Conservation (phyloP, 2,329 filamentous ascomycete species). For the Tympanopsis confertula region DNA sequence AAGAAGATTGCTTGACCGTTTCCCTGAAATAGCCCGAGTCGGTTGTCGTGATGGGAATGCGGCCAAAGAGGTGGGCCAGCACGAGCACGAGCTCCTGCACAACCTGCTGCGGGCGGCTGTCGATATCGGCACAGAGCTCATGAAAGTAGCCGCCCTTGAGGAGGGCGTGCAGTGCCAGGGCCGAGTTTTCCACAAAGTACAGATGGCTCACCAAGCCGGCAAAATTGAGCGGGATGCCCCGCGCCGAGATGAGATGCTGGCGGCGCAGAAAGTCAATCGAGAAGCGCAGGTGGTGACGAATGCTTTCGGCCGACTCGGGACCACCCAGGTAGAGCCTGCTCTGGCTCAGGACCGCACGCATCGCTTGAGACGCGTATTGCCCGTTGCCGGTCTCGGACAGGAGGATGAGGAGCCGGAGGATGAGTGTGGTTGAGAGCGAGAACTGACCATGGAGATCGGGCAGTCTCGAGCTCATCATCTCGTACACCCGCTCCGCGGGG, state of each 20-base stretch:
- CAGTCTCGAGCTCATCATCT: slow-evolving; percentile 61
- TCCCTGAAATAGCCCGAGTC: slow-evolving; percentile 31
- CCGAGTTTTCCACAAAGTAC: slow-evolving; percentile 66
- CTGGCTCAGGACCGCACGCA: slow-evolving; percentile 59
- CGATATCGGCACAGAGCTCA: slow-evolving; percentile 44
- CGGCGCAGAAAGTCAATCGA: slow-evolving; percentile 69
- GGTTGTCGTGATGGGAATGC: slow-evolving; percentile 23
- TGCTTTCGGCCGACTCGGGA: slow-evolving; percentile 52
- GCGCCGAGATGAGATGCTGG: slow-evolving; percentile 49
- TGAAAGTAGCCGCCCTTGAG: slow-evolving; percentile 62
- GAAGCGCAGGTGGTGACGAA: slow-evolving; percentile 68
- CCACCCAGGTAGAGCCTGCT: slow-evolving; percentile 62
- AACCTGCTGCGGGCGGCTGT: slow-evolving; percentile 32
- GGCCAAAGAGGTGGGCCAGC: slow-evolving; percentile 60
- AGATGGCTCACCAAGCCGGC: slow-evolving; percentile 59
- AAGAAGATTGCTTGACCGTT: slow-evolving; percentile 43
- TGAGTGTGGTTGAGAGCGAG: slow-evolving; percentile 61
- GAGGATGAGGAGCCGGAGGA: slow-evolving; percentile 57
- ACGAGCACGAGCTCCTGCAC: slow-evolving; percentile 54
- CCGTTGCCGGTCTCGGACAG: slow-evolving; percentile 55
- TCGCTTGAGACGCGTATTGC: slow-evolving; percentile 45
- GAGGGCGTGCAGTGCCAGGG: slow-evolving; percentile 67
- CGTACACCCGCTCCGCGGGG: slow-evolving; percentile 43
- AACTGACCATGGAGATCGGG: slow-evolving; percentile 70
- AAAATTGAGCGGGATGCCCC: slow-evolving; percentile 60